A percentile compares a stretch with the other conserved stretches of the same genome.
Conservation (phyloP, 108 stramenopile species). For the Cyclotella atomus region DNA sequence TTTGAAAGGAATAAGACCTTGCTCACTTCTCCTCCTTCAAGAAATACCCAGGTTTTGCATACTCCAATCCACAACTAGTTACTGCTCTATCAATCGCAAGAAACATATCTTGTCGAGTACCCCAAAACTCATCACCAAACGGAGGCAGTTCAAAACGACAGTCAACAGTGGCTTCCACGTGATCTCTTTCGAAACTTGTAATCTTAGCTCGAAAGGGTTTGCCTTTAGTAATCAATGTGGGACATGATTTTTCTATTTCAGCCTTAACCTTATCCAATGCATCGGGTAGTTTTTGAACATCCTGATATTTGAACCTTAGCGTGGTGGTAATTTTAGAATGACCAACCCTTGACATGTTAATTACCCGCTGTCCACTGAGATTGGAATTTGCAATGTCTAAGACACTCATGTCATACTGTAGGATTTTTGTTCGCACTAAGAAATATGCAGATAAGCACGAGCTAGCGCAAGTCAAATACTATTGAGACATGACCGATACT, state of each 20-base stretch:
- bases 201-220: conserved; percentile 51
- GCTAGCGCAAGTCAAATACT: too few species aligned
- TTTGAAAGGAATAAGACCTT: too few species aligned
- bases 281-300: conserved; percentile 17
- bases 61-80: conserved; percentile 40
- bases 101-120: conserved; percentile 48
- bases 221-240: conserved; percentile 17
- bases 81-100: conserved; percentile 54
- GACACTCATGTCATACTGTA: conserved; percentile 11
- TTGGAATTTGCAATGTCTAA: conserved; percentile 24
- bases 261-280: conserved; percentile 10
- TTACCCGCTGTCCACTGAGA: conserved; percentile 6
- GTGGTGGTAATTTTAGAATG: conserved; percentile 7
- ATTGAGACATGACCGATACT: too few species aligned
- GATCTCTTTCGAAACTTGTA: conserved; percentile 43
- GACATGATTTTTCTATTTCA: conserved; percentile 28
- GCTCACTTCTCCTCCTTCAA: neutral
- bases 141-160: conserved; percentile 47
- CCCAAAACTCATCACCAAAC: conserved; percentile 49
- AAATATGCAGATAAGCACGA: neutral
- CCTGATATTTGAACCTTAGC: conserved; percentile 17
- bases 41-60: conserved; percentile 18
- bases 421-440: conserved; percentile 18
- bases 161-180: conserved; percentile 50
- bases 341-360: conserved; percentile 6